These are phyloP conservation scores for Ogataea ganodermae DNA, from an alignment of 805 yeast species.

Conservation along the genomic window DNA sequence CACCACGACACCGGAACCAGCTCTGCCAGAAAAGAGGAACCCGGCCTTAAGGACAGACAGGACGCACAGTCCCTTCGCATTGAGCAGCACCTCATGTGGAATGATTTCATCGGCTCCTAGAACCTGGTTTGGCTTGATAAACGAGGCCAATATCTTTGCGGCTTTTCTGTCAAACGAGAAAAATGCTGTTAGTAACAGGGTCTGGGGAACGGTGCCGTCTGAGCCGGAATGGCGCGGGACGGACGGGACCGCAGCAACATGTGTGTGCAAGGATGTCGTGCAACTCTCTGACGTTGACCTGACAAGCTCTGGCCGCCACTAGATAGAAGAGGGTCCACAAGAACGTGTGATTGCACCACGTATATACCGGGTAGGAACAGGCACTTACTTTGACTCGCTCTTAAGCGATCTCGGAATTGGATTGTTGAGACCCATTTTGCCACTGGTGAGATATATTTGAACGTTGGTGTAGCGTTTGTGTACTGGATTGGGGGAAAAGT, in stretches of 20 bases:
- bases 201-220: background rate
- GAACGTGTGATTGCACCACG: background rate
- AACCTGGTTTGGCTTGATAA: constrained; percentile 91
- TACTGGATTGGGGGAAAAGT: background rate
- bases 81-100: constrained; percentile 82
- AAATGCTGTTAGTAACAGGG: constrained; percentile 5
- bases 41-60: constrained; percentile 97
- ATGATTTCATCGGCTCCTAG: constrained; percentile 86
- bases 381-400: constrained; percentile 78
- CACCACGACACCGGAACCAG: constrained; percentile 94
- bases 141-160: constrained; percentile 85
- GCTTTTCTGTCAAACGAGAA: constrained; percentile 63
- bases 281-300: too few species aligned
- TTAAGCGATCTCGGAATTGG: constrained; percentile 91
- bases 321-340: too few species aligned
- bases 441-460: background rate
- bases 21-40: constrained; percentile 92
- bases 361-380: background rate
- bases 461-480: background rate
- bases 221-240: background rate
- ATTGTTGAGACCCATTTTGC: constrained; percentile 77
- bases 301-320: too few species aligned
- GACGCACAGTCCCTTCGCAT: constrained; percentile 91
- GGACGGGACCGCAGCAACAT: background rate
- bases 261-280: too few species aligned